Percentiles rank a stretch among this genome's conserved stretches.
phyloP scores from a whole-genome alignment of 2,329 filamentous ascomycete genomes.

The Botrytis pseudocinerea region DNA sequence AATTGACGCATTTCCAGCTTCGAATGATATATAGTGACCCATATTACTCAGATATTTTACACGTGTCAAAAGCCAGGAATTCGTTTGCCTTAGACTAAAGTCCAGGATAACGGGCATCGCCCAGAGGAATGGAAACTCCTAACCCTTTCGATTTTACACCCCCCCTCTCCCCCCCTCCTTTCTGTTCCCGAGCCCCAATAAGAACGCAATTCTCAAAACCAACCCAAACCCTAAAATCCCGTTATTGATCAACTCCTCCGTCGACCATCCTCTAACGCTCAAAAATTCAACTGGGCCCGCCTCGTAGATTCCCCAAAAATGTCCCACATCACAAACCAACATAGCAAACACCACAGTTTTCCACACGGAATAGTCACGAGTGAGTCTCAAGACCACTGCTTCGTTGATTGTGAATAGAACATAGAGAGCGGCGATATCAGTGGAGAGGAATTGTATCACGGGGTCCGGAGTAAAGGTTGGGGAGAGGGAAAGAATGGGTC shows the following conservation, averaged over 20 bases:
- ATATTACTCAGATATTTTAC: not conserved
- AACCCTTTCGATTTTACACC: not conserved
- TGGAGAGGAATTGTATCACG: not conserved
- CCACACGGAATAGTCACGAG: slow-evolving; percentile 1
- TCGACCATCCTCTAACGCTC: not conserved
- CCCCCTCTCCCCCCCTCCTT: not conserved
- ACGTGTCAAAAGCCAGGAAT: not conserved
- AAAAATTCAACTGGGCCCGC: not conserved
- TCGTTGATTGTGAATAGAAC: not conserved
- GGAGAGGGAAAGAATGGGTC: not conserved
- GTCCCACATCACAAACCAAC: not conserved
- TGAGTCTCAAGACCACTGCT: not conserved
- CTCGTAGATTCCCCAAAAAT: not conserved
- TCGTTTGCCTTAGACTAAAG: not conserved
- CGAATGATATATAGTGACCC: not conserved
- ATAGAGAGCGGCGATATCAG: slow-evolving; percentile 2
- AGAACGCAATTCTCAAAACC: not conserved
- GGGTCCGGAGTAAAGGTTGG: not conserved
- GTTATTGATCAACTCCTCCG: not conserved
- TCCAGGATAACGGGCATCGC: too few species aligned
- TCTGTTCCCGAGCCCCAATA: not conserved
- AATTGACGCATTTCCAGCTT: not conserved
- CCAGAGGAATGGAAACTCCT: not conserved
- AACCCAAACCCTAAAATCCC: not conserved
- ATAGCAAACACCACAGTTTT: not conserved